Conservation (phyloP, 495 filamentous ascomycete species). For the Podospora australis region DNA sequence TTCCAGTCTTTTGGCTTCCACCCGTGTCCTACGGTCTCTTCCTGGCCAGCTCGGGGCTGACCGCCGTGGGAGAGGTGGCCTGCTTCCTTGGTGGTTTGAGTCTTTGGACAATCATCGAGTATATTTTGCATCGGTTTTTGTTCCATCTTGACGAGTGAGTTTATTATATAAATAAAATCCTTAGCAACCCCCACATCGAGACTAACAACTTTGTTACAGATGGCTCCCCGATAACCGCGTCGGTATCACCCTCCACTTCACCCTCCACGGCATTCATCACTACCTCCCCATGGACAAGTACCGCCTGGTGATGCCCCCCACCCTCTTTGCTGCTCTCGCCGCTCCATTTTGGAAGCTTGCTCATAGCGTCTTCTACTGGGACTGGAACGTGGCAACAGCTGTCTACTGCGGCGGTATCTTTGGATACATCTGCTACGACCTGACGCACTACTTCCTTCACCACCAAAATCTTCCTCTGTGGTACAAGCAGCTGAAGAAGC, state of each 20-base stretch:
- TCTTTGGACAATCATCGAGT: conserved; percentile 89
- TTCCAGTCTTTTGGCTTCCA: conserved; percentile 85
- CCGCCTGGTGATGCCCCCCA: conserved; percentile 93
- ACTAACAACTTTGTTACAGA: conserved; percentile 35
- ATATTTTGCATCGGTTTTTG: conserved; percentile 80
- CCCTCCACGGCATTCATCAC: conserved; percentile 96
- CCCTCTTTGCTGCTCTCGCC: conserved; percentile 79
- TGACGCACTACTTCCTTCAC: conserved; percentile 99
- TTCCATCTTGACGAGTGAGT: conserved; percentile 90
- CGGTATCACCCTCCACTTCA: conserved; percentile 82
- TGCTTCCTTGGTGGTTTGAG: conserved; percentile 62
- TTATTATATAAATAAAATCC: neutral
- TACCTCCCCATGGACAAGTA: conserved; percentile 98
- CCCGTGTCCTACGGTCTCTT: conserved; percentile 67
- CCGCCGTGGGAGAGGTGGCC: conserved; percentile 33
- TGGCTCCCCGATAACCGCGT: conserved; percentile 88
- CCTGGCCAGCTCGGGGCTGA: conserved; percentile 52
- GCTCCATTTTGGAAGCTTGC: conserved; percentile 91
- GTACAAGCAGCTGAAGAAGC: conserved; percentile 89
- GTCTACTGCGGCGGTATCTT: conserved; percentile 89
- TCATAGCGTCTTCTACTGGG: conserved; percentile 72
- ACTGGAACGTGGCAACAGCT: conserved; percentile 72
- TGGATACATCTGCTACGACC: conserved; percentile 91
- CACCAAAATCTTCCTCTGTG: conserved; percentile 85
- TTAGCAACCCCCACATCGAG: neutral